These are phyloP conservation scores for Cryptococcus sp. DNA, from an alignment of 1,284 basidiomycete species.

Conservation along the genomic window DNA sequence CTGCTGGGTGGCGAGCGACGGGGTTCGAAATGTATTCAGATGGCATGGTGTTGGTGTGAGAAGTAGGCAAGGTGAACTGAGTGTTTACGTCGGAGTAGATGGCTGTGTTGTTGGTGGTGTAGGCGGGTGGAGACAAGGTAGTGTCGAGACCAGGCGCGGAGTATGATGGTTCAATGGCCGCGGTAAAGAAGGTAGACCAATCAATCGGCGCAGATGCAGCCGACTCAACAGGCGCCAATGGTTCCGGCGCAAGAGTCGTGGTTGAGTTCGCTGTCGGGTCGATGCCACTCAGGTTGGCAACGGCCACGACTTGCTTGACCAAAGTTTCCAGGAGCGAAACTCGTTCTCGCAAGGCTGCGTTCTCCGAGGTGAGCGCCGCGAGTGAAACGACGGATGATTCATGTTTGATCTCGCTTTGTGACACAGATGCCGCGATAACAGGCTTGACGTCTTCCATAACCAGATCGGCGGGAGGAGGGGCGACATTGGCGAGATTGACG, in stretches of 20 bases:
- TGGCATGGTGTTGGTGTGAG: slow-evolving; percentile 5
- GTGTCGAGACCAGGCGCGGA: slow-evolving; percentile 25
- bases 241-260: slow-evolving; percentile 2
- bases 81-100: slow-evolving; percentile 10
- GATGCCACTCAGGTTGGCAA: slow-evolving; percentile 30
- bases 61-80: slow-evolving; percentile 4
- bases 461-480: slow-evolving; percentile 39
- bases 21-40: slow-evolving; percentile 29
- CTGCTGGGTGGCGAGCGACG: slow-evolving; percentile 53
- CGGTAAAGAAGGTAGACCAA: slow-evolving; percentile 25
- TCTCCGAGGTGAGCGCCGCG: slow-evolving; percentile 26
- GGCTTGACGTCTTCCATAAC: slow-evolving; percentile 36
- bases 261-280: neutral
- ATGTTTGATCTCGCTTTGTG: neutral
- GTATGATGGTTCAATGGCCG: neutral
- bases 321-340: slow-evolving; percentile 44
- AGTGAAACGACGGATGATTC: neutral
- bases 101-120: slow-evolving; percentile 18
- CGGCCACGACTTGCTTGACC: slow-evolving; percentile 45
- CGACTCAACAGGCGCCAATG: neutral
- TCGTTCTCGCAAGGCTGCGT: slow-evolving; percentile 39
- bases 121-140: slow-evolving; percentile 37
- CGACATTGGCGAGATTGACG: slow-evolving; percentile 44
- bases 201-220: slow-evolving; percentile 9
- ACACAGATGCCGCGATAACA: slow-evolving; percentile 4